These are phyloP conservation scores for Syzygium oleosum DNA, from an alignment of 345 rosid genomes.

Conservation along the genomic window DNA sequence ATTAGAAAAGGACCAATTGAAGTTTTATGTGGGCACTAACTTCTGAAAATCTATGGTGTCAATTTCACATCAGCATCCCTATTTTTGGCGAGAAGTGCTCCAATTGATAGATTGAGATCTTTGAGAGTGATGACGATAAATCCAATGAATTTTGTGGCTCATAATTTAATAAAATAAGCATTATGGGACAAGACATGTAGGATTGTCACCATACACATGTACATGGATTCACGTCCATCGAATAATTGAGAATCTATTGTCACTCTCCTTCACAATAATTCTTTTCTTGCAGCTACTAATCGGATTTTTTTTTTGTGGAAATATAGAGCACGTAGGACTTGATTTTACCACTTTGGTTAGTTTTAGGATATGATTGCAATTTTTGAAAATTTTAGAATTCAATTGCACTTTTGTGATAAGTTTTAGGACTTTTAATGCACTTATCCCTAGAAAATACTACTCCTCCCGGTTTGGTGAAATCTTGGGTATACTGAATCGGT, in stretches of 20 bases:
- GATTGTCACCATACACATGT: background rate
- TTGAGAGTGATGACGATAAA: background rate
- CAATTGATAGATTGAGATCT: background rate
- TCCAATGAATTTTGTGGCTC: background rate
- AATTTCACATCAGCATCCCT: background rate
- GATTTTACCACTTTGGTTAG: background rate
- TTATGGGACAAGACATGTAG: background rate
- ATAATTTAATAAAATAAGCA: background rate
- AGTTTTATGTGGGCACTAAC: background rate
- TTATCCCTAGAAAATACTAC: too few species aligned
- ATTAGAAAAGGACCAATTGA: background rate
- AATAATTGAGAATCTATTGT: too few species aligned
- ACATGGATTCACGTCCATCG: background rate
- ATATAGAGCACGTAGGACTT: background rate
- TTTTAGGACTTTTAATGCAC: too few species aligned
- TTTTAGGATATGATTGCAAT: rapidly evolving
- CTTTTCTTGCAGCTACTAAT: background rate
- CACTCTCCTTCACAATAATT: background rate
- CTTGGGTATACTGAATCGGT: too few species aligned
- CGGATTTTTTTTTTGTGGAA: background rate
- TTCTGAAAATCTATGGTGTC: background rate
- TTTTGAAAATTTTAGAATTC: background rate
- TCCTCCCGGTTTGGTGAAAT: too few species aligned
- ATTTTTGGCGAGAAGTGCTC: background rate
- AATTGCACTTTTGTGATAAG: too few species aligned